Percentiles rank a stretch among this genome's conserved stretches.
phyloP scores from a whole-genome alignment of 2,329 filamentous ascomycete species.

The Volutella citrinella region DNA sequence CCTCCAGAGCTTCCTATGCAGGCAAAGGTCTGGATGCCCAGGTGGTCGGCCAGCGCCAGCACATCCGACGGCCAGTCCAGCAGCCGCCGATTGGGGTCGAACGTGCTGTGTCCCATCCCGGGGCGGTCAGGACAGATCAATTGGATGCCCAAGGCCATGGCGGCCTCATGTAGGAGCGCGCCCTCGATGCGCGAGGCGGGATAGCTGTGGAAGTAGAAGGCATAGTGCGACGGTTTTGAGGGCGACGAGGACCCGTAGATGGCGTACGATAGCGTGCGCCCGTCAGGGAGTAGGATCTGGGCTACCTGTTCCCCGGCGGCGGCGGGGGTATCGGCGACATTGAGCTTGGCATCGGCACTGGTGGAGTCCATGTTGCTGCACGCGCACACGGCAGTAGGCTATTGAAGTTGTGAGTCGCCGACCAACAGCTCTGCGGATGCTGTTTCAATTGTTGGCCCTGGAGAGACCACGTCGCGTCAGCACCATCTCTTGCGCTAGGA shows the following conservation, averaged over 20 bases:
- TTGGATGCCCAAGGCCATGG: constrained; percentile 16
- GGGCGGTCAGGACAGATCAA: constrained; percentile 34
- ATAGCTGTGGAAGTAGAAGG: constrained; percentile 33
- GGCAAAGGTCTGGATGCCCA: constrained; percentile 20
- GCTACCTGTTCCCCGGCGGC: too few relatives aligned
- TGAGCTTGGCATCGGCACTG: too few relatives aligned
- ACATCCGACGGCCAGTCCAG: constrained; percentile 27
- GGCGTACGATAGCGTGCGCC: constrained; percentile 24
- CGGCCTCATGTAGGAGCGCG: constrained; percentile 12
- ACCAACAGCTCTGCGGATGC: too few relatives aligned
- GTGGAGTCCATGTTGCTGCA: too few relatives aligned
- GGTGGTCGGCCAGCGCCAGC: constrained; percentile 22
- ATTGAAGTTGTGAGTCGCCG: too few relatives aligned
- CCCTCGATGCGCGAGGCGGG: constrained; percentile 33
- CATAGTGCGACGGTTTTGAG: not conserved
- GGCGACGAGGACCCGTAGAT: constrained; percentile 16
- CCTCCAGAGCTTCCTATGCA: constrained; percentile 28
- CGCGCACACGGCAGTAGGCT: too few relatives aligned
- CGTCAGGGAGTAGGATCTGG: too few relatives aligned
- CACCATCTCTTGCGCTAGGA: too few relatives aligned
- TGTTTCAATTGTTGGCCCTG: too few relatives aligned
- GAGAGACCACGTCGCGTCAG: too few relatives aligned
- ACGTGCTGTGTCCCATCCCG: constrained; percentile 33
- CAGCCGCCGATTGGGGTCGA: constrained; percentile 22
- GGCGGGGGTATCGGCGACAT: too few relatives aligned